Percentiles rank a stretch among this genome's conserved stretches.
These are phyloP conservation scores for Pseudovirgaria hyperparasitica DNA, from an alignment of 2,329 filamentous ascomycete species.

Conservation along the genomic window DNA sequence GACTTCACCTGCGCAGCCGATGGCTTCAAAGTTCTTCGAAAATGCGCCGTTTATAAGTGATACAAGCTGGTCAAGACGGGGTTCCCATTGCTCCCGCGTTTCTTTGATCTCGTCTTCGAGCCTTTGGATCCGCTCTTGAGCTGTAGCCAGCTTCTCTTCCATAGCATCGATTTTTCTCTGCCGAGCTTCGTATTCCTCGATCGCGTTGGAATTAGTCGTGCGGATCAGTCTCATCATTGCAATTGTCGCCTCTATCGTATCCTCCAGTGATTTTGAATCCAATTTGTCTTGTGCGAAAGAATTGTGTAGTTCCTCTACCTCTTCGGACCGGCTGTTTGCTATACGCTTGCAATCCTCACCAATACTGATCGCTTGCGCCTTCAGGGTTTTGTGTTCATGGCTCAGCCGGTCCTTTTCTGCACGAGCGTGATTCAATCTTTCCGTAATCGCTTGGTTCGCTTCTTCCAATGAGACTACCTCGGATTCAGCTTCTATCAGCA, in stretches of 20 bases:
- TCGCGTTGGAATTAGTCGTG: slow-evolving; percentile 59
- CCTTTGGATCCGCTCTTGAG: too few relatives aligned
- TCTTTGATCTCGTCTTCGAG: slow-evolving; percentile 55
- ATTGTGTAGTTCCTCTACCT: slow-evolving; percentile 13
- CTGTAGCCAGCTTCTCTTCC: slow-evolving; percentile 40
- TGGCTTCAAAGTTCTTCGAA: slow-evolving; percentile 83
- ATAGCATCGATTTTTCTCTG: slow-evolving; percentile 44
- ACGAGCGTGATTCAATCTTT: slow-evolving; percentile 37
- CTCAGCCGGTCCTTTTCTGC: too few relatives aligned
- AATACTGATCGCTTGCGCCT: slow-evolving; percentile 9
- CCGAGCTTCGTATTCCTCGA: slow-evolving; percentile 52
- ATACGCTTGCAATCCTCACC: slow-evolving; percentile 10
- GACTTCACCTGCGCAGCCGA: slow-evolving; percentile 88
- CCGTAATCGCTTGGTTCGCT: slow-evolving; percentile 49
- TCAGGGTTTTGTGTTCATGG: too few relatives aligned
- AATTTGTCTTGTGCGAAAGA: slow-evolving; percentile 26
- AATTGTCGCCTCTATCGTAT: slow-evolving; percentile 60
- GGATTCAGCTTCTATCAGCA: slow-evolving; percentile 67
- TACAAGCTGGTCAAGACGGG: slow-evolving; percentile 64
- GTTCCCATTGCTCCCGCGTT: slow-evolving; percentile 68
- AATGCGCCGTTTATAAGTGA: slow-evolving; percentile 80
- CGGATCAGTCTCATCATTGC: slow-evolving; percentile 71
- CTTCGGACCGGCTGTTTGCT: slow-evolving; percentile 11
- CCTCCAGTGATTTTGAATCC: too few relatives aligned
- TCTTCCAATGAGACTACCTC: slow-evolving; percentile 58